Evolutionary conservation across 1,284 basidiomycete genomes (phyloP), one percentile per base, ranked within the genome.

Genomic region (Xerocomus tenax): DNA sequence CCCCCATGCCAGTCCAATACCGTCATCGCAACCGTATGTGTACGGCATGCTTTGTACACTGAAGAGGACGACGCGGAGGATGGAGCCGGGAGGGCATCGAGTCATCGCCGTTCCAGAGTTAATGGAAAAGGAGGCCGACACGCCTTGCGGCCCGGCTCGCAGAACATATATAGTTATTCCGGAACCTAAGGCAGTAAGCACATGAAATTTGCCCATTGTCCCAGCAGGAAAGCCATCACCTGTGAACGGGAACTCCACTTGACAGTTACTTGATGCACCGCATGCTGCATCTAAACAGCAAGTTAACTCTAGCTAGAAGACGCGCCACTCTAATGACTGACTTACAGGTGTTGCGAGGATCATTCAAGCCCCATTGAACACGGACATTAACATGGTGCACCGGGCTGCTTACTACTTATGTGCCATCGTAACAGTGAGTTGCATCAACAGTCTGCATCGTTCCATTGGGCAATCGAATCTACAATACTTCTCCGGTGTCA

Each of bases 91-190:
- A 60, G 61, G 26, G 54, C 61, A 7, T 0, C 51, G 12, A 65
- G 54, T 61, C 7, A 47, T 60, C 26, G 54, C 45, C 6, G 52
- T 35, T 5, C 54, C 63, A 2, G 54, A 57, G 36, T 64, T 56
- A 41, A 64, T 56, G 23, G 54, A 54, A 28, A 64, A 54, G 21
- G 61, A 63, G 10, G 61, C 61, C 18, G 56, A 61, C 56, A 60
- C 61, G 40, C 63, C 61, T 42, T 60, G 54, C 0, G 56, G 51
- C 12, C 63, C 63, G 19, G 60, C 61, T 54, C 51, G 61, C 18
- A 64, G 38, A 25, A 65, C 61, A 48, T 64, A 65, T n/a, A 65
- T 50, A 1, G 63, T 64, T 42, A 65, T 44, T 19, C 61, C 61
- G 4, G 63, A 62, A 1, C 63, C 63, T 65, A 21, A 34, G 18